Evolutionary conservation across 805 yeast species (phyloP), one percentile per base, ranked within the genome.

Genomic region (Candida piceae): DNA sequence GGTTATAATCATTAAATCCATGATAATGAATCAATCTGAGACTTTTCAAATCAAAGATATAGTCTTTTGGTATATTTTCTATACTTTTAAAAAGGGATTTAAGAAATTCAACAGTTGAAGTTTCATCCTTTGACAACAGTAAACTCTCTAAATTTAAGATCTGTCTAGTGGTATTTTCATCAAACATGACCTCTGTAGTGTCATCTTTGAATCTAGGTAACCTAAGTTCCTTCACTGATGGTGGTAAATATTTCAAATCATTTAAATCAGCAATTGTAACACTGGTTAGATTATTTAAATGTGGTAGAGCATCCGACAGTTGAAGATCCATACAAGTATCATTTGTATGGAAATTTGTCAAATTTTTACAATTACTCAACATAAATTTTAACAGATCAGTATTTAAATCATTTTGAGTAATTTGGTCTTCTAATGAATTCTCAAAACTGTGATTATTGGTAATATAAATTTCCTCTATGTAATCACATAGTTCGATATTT

Each of bases 11-110:
- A 29, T 60, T 64, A 20, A 63, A 55, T 1, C 71, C 73, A 46
- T 75, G 80, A 28, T 68, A 64, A 40, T 67, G 68, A 26, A 67
- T 61, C 27, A 76, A 49, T 27, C 63, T 64, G 23, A 75, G 46
- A 3, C 59, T 47, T 15, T 46, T 51, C 13, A 74, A 41, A 1
- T n/a, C n/a, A n/a, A n/a, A n/a, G n/a, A n/a, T n/a, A n/a, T n/a
- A n/a, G n/a, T n/a, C n/a, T n/a, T n/a, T n/a, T n/a, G n/a, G n/a
- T n/a, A n/a, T n/a, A n/a, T n/a, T n/a, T n/a, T n/a, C n/a, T n/a
- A n/a, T n/a, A n/a, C n/a, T n/a, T n/a, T n/a, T 52, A 4, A 54
- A 10, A 3, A 67, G 27, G 15, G 42, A 46, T 26, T 62, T 52
- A 13, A 72, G 45, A 6, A 72, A 49, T 16, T 63, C 48, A 7